These are phyloP conservation scores for Claviceps paspali DNA, from an alignment of 2,329 filamentous ascomycete genomes.

Conservation along the genomic window DNA sequence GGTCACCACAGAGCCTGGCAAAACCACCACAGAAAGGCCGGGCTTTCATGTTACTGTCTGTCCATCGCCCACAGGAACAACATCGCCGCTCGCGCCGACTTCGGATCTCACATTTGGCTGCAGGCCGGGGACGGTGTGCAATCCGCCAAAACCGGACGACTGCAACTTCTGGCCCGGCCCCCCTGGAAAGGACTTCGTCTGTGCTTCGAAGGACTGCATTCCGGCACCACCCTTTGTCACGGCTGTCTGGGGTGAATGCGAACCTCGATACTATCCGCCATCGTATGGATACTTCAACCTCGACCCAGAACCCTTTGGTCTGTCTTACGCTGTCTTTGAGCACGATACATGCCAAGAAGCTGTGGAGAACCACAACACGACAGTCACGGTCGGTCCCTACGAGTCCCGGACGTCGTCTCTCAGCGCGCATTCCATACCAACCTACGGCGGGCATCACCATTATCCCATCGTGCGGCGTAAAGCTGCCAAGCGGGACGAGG, in stretches of 20 bases:
- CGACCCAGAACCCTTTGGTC: constrained; percentile 43
- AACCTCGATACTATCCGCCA: constrained; percentile 36
- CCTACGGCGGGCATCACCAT: background rate
- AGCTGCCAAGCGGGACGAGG: background rate
- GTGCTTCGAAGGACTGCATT: constrained; percentile 29
- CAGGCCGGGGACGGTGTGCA: constrained; percentile 35
- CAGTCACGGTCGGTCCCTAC: constrained; percentile 40
- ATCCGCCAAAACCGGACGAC: constrained; percentile 29
- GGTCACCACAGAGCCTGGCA: constrained; percentile 15
- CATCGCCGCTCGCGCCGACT: constrained; percentile 15
- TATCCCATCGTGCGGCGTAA: background rate
- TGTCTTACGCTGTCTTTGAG: constrained; percentile 47
- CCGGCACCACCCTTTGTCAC: constrained; percentile 21
- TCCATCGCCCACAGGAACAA: constrained; percentile 25
- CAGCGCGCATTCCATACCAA: constrained; percentile 10
- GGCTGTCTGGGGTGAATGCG: constrained; percentile 27
- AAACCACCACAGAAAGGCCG: constrained; percentile 14
- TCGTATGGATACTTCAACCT: constrained; percentile 46
- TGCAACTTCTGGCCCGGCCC: constrained; percentile 37
- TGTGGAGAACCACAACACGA: constrained; percentile 22
- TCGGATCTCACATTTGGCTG: constrained; percentile 39
- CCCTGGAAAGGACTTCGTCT: constrained; percentile 31
- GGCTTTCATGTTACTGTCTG: constrained; percentile 24
- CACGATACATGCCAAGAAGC: constrained; percentile 23
- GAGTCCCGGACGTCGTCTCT: constrained; percentile 33